Evolutionary conservation across 169 alveolate species (phyloP), one percentile per base, ranked within the genome.

Genomic region (Cryptosporidium xiaoi): DNA sequence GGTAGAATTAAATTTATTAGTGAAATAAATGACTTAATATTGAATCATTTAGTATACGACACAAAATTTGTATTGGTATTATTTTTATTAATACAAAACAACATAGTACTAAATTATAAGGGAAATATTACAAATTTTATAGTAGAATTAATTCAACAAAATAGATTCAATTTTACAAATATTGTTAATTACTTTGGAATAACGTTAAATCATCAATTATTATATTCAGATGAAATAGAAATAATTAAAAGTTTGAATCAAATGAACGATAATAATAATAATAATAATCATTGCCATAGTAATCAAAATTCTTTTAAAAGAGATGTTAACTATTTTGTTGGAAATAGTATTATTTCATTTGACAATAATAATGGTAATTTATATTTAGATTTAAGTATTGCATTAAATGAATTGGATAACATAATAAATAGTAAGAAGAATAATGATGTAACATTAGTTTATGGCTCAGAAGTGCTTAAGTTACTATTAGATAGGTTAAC

Each of bases 31-130:
- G n/a, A 16, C 3, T 7, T 44, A 20, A 60, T 56, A 40, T 34
- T 77, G 5, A 62, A 56, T 44, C 7, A 27, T 44, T 66, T 77
- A 24, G 33, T 27, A 12, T 40, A 33, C 24, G 87, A 60, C 20
- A 77, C 87, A 36, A 40, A 24, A 60, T 40, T 68, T 68, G 64
- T 62, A n/a, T 64, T 77, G 18, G 18, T 60, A 18, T 48, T 62
- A 60, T 77, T 77, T 62, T n/a, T 77, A 24, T 40, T 31, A 2
- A 44, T 77, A 2, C 87, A 77, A 58, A 60, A 56, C 44, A 24
- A 34, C n/a, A 40, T 77, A 27, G 56, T 77, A 27, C 53, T 60
- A 5, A 44, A 50, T 77, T 24, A 60, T 44, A 46, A 50, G 5
- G 87, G 87, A 40, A 40, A 48, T 60, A 15, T 77, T 5, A 31